Evolutionary conservation across 2,329 filamentous ascomycete species (phyloP), one percentile per base, ranked within the genome.

Genomic region (Coniochaeta ligniaria): DNA sequence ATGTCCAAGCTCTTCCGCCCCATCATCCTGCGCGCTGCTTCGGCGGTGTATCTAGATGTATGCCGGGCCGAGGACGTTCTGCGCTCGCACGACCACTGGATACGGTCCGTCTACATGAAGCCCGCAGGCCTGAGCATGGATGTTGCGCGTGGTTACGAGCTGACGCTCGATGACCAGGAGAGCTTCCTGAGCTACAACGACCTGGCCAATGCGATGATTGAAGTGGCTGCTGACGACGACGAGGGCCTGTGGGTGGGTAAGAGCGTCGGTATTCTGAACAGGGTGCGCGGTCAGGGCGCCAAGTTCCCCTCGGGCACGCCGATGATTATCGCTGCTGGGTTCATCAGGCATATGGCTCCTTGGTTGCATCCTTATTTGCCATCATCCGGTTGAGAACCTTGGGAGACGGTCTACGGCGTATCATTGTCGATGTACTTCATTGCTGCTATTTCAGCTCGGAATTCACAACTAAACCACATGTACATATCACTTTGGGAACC

Each of bases 201-300:
- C 63, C 64, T 81, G 17, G 72, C 77, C 1, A 78, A 75, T 1
- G 78, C 66, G 0, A 82, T 82, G 80, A 70, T 81, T 20, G 78
- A 82, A 66, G 43, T 47, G n/a, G 74, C 74, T 6, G 77, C 73
- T 0, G 70, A 77, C 36, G 73, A 73, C 45, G 60, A 63, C 12
- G 66, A 71, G 2, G 69, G 68, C 1, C 57, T 60, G 0, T 72
- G 69, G 33, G 66, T 71, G 31, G 59, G 59, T 28, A 61, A 60
- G 58, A 69, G 68, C 62, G 66, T 71, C 1, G 60, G 66, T n/a
- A 66, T 71, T 14, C 57, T 69, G 0, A 74, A 75, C 63, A 35
- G 22, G n/a, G 31, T 31, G 50, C 62, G 63, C 7, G 64, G 64
- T 9, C 68, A 68, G 1, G 62, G 60, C 9, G 74, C 74, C 4